A percentile compares a stretch with the other conserved stretches of the same genome.
Conservation (phyloP, 2,329 filamentous ascomycete species). For the Nannizzia gypsea region DNA sequence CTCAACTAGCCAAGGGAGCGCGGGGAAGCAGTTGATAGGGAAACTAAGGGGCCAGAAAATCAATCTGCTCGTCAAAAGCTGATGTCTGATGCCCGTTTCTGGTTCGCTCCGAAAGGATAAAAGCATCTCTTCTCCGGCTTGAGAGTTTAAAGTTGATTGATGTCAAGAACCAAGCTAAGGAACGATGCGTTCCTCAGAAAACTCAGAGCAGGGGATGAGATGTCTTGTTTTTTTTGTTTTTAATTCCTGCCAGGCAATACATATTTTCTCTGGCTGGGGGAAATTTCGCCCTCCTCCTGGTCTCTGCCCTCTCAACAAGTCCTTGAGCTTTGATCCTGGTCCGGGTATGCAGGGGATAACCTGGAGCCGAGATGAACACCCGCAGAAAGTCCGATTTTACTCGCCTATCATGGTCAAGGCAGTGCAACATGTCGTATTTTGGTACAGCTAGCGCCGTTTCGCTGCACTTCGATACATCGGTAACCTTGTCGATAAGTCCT, state of each 20-base stretch:
- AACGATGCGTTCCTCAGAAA: not conserved
- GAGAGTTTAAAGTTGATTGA: too few species aligned
- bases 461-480: not conserved
- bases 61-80: not conserved
- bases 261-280: not conserved
- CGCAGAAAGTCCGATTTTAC: not conserved
- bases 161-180: not conserved
- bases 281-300: not conserved
- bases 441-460: not conserved
- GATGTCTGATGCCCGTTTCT: not conserved
- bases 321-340: not conserved
- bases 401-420: not conserved
- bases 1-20: not conserved
- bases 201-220: not conserved
- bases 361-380: conserved; percentile 3
- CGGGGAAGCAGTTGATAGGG: not conserved
- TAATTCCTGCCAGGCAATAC: not conserved
- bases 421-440: conserved; percentile 1
- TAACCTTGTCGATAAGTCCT: not conserved
- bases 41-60: not conserved
- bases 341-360: not conserved
- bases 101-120: not conserved
- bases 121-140: too few species aligned
- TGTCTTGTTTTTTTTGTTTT: not conserved
- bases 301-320: not conserved